These are phyloP conservation scores for Talaromyces proteolyticus DNA, from an alignment of 495 filamentous ascomycete species.

Conservation along the genomic window DNA sequence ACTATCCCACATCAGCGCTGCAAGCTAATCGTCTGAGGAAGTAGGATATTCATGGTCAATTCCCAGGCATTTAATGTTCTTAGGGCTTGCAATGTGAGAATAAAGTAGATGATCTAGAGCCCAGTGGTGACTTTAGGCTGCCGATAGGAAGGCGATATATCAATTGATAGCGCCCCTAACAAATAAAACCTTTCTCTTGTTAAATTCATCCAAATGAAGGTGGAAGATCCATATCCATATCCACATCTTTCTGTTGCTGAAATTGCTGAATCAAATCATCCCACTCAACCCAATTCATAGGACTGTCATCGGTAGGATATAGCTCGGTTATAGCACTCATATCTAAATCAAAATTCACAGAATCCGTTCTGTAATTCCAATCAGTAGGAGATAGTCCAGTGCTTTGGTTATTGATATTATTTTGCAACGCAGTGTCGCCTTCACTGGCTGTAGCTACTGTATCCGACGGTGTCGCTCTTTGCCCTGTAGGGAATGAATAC, in stretches of 20 bases:
- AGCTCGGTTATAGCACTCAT: slow-evolving; percentile 2
- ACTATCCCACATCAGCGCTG: no score
- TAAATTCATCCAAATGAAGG: background rate
- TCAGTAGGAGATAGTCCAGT: background rate
- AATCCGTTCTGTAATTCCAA: background rate
- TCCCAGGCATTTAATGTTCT: no score
- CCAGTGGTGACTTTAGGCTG: no score
- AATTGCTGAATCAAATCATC: slow-evolving; percentile 26
- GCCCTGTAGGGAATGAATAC: no score
- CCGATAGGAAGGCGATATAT: no score
- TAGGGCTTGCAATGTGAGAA: no score
- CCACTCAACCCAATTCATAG: slow-evolving; percentile 30
- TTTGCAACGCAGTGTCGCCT: background rate
- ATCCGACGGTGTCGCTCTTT: background rate
- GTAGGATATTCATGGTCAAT: no score
- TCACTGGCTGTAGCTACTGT: background rate
- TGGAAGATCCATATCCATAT: slow-evolving; percentile 2
- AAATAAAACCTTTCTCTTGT: no score
- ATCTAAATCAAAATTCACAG: background rate
- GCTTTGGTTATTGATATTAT: background rate
- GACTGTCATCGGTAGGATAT: slow-evolving; percentile 14
- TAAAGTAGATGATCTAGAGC: no score
- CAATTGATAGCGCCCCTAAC: no score
- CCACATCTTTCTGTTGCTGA: slow-evolving; percentile 5
- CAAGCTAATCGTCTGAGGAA: no score